Evolutionary conservation across 805 yeast genomes (phyloP), one percentile per base, ranked within the genome.

Genomic region (Babjeviella inositovora): DNA sequence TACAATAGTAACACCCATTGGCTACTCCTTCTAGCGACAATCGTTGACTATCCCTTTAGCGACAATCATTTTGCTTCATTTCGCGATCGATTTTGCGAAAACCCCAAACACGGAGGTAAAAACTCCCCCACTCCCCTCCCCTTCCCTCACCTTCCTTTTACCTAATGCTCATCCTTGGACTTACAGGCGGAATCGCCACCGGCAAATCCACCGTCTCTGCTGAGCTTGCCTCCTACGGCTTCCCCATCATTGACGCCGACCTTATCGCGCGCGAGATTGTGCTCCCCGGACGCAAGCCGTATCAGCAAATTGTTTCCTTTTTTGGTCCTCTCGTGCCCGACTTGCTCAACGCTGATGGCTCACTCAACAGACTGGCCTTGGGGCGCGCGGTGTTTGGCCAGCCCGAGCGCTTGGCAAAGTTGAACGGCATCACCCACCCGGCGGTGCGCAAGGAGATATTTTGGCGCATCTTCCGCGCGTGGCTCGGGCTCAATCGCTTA

Each of bases 101-200:
- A n/a, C n/a, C n/a, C n/a, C n/a, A n/a, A n/a, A n/a, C n/a, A n/a
- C n/a, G n/a, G n/a, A n/a, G n/a, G n/a, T n/a, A n/a, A n/a, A n/a
- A n/a, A n/a, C n/a, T n/a, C n/a, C n/a, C n/a, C n/a, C n/a, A n/a
- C n/a, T n/a, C n/a, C n/a, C n/a, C n/a, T n/a, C n/a, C n/a, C n/a
- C n/a, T n/a, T n/a, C n/a, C n/a, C n/a, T n/a, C n/a, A 13, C 5
- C n/a, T n/a, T n/a, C n/a, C n/a, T n/a, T n/a, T n/a, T n/a, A n/a
- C n/a, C n/a, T 8, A 13, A 87, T 90, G 98, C 62, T 90, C 21
- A 62, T 90, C 15, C 63, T 90, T 5, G 99, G 99, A 1, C 62
- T 90, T n/a, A 90, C 98, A 0, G 99, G 99, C 2, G 95, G 96
- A 2, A 90, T 90, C 23, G 94, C 95, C 5, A 64, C 90, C n/a